Conservation (phyloP, 2,329 filamentous ascomycete species). For the Neocucurbitaria cava region DNA sequence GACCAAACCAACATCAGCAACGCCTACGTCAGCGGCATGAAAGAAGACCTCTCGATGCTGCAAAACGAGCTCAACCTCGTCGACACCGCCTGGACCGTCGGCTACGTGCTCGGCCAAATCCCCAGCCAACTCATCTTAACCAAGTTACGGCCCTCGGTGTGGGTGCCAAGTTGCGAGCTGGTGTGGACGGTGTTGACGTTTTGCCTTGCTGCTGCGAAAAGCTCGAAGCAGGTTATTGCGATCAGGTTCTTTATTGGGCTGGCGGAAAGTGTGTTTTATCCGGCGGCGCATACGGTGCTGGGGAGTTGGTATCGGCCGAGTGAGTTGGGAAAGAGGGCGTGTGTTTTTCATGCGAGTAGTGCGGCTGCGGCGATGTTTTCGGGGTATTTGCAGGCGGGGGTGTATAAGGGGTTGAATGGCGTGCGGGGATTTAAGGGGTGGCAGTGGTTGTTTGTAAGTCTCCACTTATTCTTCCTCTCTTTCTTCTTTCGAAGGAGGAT, state of each 20-base stretch:
- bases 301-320: conserved; percentile 33
- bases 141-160: conserved; percentile 26
- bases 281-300: conserved; percentile 27
- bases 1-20: conserved; percentile 36
- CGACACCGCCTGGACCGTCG: conserved; percentile 26
- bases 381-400: conserved; percentile 28
- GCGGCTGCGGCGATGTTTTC: conserved; percentile 34
- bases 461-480: no score
- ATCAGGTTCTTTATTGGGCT: conserved; percentile 32
- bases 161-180: conserved; percentile 28
- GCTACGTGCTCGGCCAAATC: conserved; percentile 30
- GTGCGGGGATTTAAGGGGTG: conserved; percentile 23
- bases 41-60: conserved; percentile 32
- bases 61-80: conserved; percentile 32
- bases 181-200: conserved; percentile 34
- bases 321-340: conserved; percentile 33
- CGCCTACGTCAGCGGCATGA: conserved; percentile 36
- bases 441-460: conserved; percentile 31
- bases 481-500: neutral
- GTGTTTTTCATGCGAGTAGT: conserved; percentile 28
- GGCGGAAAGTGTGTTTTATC: conserved; percentile 27
- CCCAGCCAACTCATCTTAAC: conserved; percentile 29
- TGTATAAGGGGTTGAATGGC: conserved; percentile 26
- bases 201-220: conserved; percentile 27
- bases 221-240: conserved; percentile 27